Base-by-base conservation (phyloP, 2,329 filamentous ascomycete genomes). In the Aspergillus sclerotialis region DNA sequence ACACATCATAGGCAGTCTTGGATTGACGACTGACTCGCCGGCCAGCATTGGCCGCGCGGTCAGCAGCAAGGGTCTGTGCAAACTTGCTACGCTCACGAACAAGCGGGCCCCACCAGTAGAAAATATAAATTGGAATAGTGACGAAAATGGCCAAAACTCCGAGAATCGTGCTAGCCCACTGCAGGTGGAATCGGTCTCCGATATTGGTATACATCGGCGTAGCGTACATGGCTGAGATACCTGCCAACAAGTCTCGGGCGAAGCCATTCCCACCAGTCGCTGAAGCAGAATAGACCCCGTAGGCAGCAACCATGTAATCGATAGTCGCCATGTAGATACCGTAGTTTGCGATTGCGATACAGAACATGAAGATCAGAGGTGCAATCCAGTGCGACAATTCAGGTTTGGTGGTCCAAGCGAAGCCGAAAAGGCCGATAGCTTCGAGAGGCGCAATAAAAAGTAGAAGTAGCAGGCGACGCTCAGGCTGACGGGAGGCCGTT, bases 201-300 rank as follows among this genome's bases (percentile, higher is more conserved):
- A 71, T 67, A 18, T 64, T 76, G 30, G 60, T 50, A 56, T 78
- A 80, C 59, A 80, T 78, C 0, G 82, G 81, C 0, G 73, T 73
- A 0, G 81, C 76, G 10, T 79, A 80, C 32, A 85, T 68, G 1
- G 81, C 82, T 1, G 84, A 72, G 7, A 85, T 69, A 57, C 83
- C 82, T 2, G 82, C 83, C 0, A 87, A 64, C 58, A 86, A 79
- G 51, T 87, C 82, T 44, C 83, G 72, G 3, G 80, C 72, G 63
- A 82, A 85, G 2, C 82, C 83, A 43, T 87, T 87, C 13, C 82
- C 82, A 26, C 82, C 83, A 0, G 82, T 86, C 1, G 83, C 83
- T 0, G 80, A 84, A 1, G 82, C 82, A 2, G 80, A 76, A 54
- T 84, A 86, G 0, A 76, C 76, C 0, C 82, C 83, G 48, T 86